A percentile compares a stretch with the other conserved stretches of the same genome.
Evolutionary conservation across 176 grass and related monocot genomes (phyloP).

Genomic region (Ensete ventricosum): DNA sequence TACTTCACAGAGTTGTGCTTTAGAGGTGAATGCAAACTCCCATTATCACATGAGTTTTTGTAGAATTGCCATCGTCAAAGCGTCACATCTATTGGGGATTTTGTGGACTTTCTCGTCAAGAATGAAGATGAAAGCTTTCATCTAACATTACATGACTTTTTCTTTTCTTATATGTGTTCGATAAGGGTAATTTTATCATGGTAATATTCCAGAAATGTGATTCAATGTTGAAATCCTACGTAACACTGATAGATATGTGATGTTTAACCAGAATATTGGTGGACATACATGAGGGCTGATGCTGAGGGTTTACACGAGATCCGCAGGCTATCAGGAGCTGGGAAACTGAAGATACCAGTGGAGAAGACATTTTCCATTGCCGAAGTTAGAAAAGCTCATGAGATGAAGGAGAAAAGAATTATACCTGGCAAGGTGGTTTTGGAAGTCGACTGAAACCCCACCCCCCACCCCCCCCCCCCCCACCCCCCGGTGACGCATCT

Average conservation of each 20-base stretch:
- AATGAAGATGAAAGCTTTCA: neutral
- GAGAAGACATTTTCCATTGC: slow-evolving; percentile 67
- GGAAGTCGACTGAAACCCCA: slow-evolving; percentile 63
- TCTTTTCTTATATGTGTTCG: no score
- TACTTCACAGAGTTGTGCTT: no score
- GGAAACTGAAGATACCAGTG: slow-evolving; percentile 81
- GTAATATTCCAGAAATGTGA: neutral
- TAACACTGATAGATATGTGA: neutral
- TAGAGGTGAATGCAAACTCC: no score
- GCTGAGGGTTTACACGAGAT: slow-evolving; percentile 79
- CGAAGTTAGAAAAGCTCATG: slow-evolving; percentile 76
- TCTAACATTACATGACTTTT: slow-evolving; percentile 8
- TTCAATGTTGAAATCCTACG: neutral
- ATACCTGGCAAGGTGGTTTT: slow-evolving; percentile 82
- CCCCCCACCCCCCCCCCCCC: no score
- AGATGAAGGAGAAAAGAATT: slow-evolving; percentile 70
- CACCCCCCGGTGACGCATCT: neutral
- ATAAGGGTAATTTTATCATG: neutral
- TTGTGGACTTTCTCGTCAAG: neutral
- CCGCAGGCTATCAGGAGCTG: slow-evolving; percentile 44
- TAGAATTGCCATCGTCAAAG: neutral
- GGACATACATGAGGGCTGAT: slow-evolving; percentile 99
- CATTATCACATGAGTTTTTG: neutral
- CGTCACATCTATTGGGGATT: neutral
- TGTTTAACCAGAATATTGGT: slow-evolving; percentile 58